Percentiles rank a stretch among this genome's conserved stretches.
phyloP scores from a whole-genome alignment of 768 basidiomycete genomes.

The Guyanaporus albipodus region DNA sequence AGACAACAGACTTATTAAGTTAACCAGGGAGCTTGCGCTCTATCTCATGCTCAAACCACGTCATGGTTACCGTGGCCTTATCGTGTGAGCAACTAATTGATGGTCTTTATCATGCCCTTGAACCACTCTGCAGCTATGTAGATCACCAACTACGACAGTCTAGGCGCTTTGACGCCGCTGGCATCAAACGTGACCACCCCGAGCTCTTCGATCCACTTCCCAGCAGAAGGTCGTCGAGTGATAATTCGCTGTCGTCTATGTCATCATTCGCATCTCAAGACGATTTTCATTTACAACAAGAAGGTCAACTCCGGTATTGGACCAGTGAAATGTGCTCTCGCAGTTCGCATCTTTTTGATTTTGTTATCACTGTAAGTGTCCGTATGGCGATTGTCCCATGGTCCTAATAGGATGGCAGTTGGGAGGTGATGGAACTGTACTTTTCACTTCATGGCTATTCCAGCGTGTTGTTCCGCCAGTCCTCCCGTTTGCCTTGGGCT shows the following conservation, averaged over 20 bases:
- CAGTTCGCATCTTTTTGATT: constrained; percentile 92
- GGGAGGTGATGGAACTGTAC: constrained; percentile 96
- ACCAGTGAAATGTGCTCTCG: constrained; percentile 92
- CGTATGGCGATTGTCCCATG: not conserved
- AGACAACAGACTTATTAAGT: constrained; percentile 92
- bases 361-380: constrained; percentile 86
- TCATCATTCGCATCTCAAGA: constrained; percentile 44
- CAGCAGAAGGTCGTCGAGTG: constrained; percentile 68
- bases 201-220: constrained; percentile 81
- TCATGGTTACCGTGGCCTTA: constrained; percentile 67
- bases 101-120: constrained; percentile 8
- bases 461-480: constrained; percentile 99
- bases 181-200: constrained; percentile 82
- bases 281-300: constrained; percentile 41
- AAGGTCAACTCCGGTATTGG: constrained; percentile 97
- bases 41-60: constrained; percentile 92
- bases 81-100: constrained; percentile 58
- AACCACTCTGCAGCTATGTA: constrained; percentile 65
- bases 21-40: constrained; percentile 90
- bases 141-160: constrained; percentile 87
- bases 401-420: constrained; percentile 49
- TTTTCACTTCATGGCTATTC: constrained; percentile 99
- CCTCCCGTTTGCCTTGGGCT: constrained; percentile 94
- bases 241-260: constrained; percentile 55
- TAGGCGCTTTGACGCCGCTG: constrained; percentile 89